Evolutionary conservation across 371 early-diverging fungal genomes (phyloP), one percentile per base, ranked within the genome.

Genomic region (Paraphysoderma sedebokerense): DNA sequence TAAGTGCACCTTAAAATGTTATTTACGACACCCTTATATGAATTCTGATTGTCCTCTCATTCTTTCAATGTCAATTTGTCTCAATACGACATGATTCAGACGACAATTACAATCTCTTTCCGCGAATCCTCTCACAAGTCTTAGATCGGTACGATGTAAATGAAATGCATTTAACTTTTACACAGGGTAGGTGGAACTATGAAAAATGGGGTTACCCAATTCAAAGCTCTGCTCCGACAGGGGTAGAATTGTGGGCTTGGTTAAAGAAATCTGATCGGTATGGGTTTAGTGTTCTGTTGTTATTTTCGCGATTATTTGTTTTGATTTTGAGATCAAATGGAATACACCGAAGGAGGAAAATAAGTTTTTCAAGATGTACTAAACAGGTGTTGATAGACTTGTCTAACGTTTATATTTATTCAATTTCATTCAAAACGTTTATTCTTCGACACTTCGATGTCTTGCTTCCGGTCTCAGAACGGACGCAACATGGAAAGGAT

Each of bases 151-250:
- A 74, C 57, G 65, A 72, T 30, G 83, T 87, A 5, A 65, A 66
- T 17, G 83, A 83, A 50, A 66, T 92, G 54, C 81, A 85, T 53
- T 63, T 95, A 49, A 70, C 85, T 0, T 87, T 92, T 57, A 84
- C 92, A 0, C 88, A 88, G 55, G 93, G 93, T 28, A 60, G 77
- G 27, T 88, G 92, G 92, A 70, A 78, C 37, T 74, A 80, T 56
- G 72, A 72, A 19, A 62, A 71, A 38, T 88, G 89, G 87, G 87
- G 85, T 0, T 67, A 76, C 48, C 74, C 73, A 11, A 61, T 67
- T 3, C 61, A 61, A 3, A 61, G 68, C 7, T 15, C 33, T 11
- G 26, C 63, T 38, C 52, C 66, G 9, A 72, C 79, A 27, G 89
- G 89, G 5, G 81, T 79, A 5, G 78, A 85, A 47, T 61, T 88